A percentile compares a stretch with the other conserved stretches of the same genome.
These are phyloP conservation scores for Cladochytrium replicatum DNA, from an alignment of 192 early-diverging fungal genomes.

Conservation along the genomic window DNA sequence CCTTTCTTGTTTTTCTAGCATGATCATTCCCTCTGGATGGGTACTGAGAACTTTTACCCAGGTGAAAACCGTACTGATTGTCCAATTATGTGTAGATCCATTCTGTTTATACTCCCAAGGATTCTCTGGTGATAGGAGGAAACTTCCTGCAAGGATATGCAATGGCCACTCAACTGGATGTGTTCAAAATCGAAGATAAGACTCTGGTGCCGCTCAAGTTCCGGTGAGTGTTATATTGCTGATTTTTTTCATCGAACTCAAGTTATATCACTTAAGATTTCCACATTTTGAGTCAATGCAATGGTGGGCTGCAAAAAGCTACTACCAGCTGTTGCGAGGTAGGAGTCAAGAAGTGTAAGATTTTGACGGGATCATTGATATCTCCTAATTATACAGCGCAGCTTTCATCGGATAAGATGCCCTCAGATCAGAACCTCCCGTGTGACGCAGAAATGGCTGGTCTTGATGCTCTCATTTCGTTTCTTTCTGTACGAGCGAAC, in stretches of 20 bases:
- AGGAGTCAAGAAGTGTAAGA: too few species aligned
- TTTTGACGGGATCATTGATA: not conserved
- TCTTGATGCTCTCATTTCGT: constrained; percentile 34
- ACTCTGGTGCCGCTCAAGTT: constrained; percentile 73
- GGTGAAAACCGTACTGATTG: not conserved
- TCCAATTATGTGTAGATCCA: constrained; percentile 58
- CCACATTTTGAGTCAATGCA: constrained; percentile 78
- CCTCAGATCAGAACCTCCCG: constrained; percentile 14
- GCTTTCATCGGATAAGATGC: not conserved
- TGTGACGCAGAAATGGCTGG: constrained; percentile 47
- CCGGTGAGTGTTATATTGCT: constrained; percentile 23
- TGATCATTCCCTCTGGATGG: constrained; percentile 90
- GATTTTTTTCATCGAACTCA: not conserved
- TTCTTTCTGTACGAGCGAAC: constrained; percentile 22
- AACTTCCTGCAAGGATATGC: constrained; percentile 84
- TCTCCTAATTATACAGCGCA: not conserved
- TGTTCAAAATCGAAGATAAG: constrained; percentile 65
- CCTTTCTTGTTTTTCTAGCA: constrained; percentile 13
- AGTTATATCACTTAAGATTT: constrained; percentile 27
- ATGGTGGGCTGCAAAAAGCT: constrained; percentile 66
- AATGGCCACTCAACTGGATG: constrained; percentile 57
- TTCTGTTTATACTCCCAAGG: constrained; percentile 78
- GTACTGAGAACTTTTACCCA: constrained; percentile 6
- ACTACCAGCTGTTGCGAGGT: constrained; percentile 41
- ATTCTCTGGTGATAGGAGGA: constrained; percentile 85